Evolutionary conservation across 495 filamentous ascomycete genomes (phyloP).

Genomic region (Recurvomyces mirabilis): DNA sequence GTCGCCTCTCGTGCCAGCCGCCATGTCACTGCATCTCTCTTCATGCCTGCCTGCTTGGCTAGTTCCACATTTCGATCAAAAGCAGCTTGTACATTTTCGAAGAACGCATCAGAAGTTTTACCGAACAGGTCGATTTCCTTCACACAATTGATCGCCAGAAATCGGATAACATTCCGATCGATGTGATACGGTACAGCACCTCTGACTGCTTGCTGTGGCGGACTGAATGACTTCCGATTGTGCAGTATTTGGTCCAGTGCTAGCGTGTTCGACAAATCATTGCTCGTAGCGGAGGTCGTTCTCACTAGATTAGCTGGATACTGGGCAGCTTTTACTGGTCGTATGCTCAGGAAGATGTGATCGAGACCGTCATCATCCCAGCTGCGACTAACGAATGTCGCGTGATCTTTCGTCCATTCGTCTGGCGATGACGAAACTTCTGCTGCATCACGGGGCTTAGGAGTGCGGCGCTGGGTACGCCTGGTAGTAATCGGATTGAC

Average conservation of each 20-base stretch:
- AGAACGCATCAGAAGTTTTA: constrained; percentile 9
- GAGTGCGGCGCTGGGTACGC: constrained; percentile 30
- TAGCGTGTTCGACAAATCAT: constrained; percentile 8
- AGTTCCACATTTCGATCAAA: constrained; percentile 28
- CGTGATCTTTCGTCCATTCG: background rate
- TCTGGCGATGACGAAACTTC: no score
- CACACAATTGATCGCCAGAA: constrained; percentile 29
- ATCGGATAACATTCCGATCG: constrained; percentile 25
- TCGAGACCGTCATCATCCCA: constrained; percentile 36
- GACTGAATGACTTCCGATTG: constrained; percentile 26
- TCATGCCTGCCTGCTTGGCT: constrained; percentile 24
- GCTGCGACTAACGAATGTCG: constrained; percentile 24
- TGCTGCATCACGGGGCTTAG: constrained; percentile 12
- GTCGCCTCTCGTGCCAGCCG: constrained; percentile 22
- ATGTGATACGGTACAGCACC: constrained; percentile 19
- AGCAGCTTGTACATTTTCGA: constrained; percentile 3
- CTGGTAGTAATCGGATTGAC: constrained; percentile 42
- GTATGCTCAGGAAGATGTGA: constrained; percentile 33
- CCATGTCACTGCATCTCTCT: constrained; percentile 29
- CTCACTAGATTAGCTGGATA: background rate
- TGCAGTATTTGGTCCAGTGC: constrained; percentile 27
- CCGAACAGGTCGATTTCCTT: constrained; percentile 19
- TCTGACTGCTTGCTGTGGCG: constrained; percentile 30
- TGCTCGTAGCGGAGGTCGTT: background rate
- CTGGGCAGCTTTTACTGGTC: constrained; percentile 16